These are phyloP conservation scores for Phragmites australis DNA, from an alignment of 176 grass and related monocot genomes.

Conservation along the genomic window DNA sequence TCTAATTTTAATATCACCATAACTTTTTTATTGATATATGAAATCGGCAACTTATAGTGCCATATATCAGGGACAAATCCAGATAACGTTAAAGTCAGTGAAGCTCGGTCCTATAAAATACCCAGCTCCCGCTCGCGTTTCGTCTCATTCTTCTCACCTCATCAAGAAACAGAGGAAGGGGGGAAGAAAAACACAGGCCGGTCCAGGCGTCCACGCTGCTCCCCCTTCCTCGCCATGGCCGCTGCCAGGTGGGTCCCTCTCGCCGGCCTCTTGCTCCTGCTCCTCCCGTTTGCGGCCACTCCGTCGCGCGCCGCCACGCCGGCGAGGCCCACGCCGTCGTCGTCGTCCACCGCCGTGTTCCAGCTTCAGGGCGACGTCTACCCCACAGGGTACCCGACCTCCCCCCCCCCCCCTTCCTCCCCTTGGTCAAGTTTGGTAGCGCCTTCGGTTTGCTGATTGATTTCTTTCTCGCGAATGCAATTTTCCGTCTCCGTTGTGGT, in stretches of 20 bases:
- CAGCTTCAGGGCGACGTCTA: conserved; percentile 79
- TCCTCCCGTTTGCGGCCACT: conserved; percentile 10
- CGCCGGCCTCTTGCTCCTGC: not conserved
- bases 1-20: too few species aligned
- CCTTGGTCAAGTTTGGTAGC: not conserved
- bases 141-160: not conserved
- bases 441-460: too few species aligned
- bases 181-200: conserved; percentile 6
- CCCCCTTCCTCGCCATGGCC: conserved; percentile 20
- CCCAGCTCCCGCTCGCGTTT: not conserved
- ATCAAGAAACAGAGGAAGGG: not conserved
- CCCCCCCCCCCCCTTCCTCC: not conserved
- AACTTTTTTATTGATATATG: too few species aligned
- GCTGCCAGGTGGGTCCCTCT: not conserved
- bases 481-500: not conserved
- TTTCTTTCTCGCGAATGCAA: not conserved
- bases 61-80: too few species aligned
- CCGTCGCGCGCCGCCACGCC: conserved; percentile 30
- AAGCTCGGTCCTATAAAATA: conserved; percentile 75
- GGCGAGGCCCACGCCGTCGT: not conserved
- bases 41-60: too few species aligned
- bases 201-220: not conserved
- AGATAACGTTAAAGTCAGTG: too few species aligned
- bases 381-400: conserved; percentile 50
- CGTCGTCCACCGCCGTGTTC: conserved; percentile 55